Percentiles rank a stretch among this genome's conserved stretches.
Evolutionary conservation across 2,329 filamentous ascomycete species (phyloP).

Genomic region (Aspergillus viridinutans): DNA sequence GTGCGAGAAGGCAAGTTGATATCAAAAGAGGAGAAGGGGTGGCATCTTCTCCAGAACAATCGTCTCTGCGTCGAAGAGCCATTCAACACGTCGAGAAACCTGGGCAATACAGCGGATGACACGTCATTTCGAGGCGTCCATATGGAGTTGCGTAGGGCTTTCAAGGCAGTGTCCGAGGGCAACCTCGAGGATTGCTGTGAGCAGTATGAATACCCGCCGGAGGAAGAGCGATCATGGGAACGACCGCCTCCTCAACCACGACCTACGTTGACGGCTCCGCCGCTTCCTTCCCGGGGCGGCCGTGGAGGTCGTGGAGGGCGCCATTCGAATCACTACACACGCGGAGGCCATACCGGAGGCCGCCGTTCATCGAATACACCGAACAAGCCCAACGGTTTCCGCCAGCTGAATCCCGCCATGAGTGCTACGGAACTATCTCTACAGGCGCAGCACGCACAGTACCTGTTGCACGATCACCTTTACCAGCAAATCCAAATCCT

Average conservation of each 20-base stretch:
- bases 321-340: constrained; percentile 46
- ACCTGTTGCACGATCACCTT: constrained; percentile 46
- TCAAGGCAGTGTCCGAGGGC: constrained; percentile 71
- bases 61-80: constrained; percentile 93
- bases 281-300: constrained; percentile 44
- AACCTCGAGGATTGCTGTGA: constrained; percentile 82
- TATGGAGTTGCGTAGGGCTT: constrained; percentile 81
- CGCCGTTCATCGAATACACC: constrained; percentile 57
- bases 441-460: constrained; percentile 46
- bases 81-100: constrained; percentile 82
- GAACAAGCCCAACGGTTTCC: constrained; percentile 38
- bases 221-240: constrained; percentile 62
- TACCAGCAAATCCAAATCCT: constrained; percentile 49
- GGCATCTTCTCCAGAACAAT: constrained; percentile 76
- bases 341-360: constrained; percentile 43
- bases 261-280: constrained; percentile 46
- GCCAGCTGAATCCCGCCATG: constrained; percentile 34
- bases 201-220: constrained; percentile 80
- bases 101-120: constrained; percentile 95
- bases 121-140: constrained; percentile 91
- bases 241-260: constrained; percentile 54
- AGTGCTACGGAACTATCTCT: constrained; percentile 37
- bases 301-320: constrained; percentile 48
- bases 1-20: constrained; percentile 75
- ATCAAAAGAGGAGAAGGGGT: constrained; percentile 80